Evolutionary conservation across 306 rosid genomes (phyloP).

Genomic region (Vigna reflexopilosa): DNA sequence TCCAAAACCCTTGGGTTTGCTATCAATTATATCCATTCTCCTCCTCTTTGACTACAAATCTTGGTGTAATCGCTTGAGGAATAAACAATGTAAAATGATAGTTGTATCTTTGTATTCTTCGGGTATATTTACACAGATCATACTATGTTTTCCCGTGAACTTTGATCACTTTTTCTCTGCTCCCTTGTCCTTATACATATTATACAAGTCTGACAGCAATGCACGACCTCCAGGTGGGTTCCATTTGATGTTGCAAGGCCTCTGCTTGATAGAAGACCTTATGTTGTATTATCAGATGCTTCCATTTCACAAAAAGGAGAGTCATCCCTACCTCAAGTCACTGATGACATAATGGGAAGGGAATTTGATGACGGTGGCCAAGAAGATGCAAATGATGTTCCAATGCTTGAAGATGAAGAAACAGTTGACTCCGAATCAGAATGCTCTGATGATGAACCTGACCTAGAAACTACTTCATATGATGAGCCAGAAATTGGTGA

Average conservation of each 20-base stretch:
- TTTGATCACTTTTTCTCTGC: constrained; percentile 25
- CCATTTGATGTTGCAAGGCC: constrained; percentile 74
- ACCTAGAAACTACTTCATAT: constrained; percentile 47
- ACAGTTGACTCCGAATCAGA: constrained; percentile 55
- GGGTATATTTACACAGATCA: background rate
- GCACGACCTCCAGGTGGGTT: constrained; percentile 77
- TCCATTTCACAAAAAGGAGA: constrained; percentile 62
- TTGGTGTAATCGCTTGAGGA: constrained; percentile 6
- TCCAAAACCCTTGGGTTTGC: constrained; percentile 21
- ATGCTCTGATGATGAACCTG: constrained; percentile 69
- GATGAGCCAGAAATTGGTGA: constrained; percentile 56
- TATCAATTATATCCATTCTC: constrained; percentile 5
- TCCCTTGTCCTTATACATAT: constrained; percentile 12
- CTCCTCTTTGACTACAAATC: constrained; percentile 8
- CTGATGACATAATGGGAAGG: constrained; percentile 55
- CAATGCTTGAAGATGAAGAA: constrained; percentile 66
- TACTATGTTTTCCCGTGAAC: constrained; percentile 1
- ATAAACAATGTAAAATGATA: constrained; percentile 23
- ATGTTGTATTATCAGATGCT: constrained; percentile 80
- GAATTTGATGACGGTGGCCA: constrained; percentile 52
- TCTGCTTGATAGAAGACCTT: constrained; percentile 73
- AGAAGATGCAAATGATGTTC: constrained; percentile 66
- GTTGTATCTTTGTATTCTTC: constrained; percentile 4
- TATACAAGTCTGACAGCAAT: constrained; percentile 42
- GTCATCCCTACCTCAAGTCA: constrained; percentile 47